Evolutionary conservation across 768 basidiomycete species (phyloP), one percentile per base, ranked within the genome.

Genomic region (Dacryopinax primogenitus): DNA sequence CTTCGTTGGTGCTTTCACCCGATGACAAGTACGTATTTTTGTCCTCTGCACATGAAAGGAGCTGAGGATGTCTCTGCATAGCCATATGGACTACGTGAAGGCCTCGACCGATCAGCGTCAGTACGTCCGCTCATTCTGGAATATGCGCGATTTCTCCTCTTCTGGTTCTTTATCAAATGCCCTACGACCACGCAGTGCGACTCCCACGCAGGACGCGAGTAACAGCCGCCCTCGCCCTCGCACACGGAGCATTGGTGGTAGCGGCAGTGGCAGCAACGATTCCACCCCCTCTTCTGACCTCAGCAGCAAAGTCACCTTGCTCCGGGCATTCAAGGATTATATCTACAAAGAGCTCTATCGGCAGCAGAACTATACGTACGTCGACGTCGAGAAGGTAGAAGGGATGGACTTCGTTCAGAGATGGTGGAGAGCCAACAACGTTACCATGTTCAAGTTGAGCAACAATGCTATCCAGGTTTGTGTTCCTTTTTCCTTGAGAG

Each of bases 371-470:
- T 96, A 90, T 73, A 87, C 86, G 12, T 97, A 81, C 71, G 80
- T 84, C 68, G 91, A 94, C 70, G 64, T 75, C 45, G 78, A 79
- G 11, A 77, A 87, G 64, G 82, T 81, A 58, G 85, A 81, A 70
- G 93, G 93, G 23, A 92, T 98, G 92, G 89, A 90, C 70, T 97
- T 94, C 79, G 88, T 97, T 51, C 88, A 92, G 76, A 91, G 90
- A 76, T 97, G 95, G 74, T 81, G 97, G 68, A 81, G 95, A 69
- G 94, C 95, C 91, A 96, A 95, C 77, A 87, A 93, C 69, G 92
- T 94, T 61, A 94, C 97, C 67, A 87, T 97, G 33, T 99, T 99
- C 81, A 88, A 92, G 80, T 76, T 98, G 76, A 93, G 90, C 75
- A 92, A 96, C 71, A 93, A 95, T 71, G 86, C 92, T 64, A 75